Percentiles rank a stretch among this genome's conserved stretches.
Evolutionary conservation across 1,284 basidiomycete species (phyloP).

Genomic region (Malassezia brasiliensis): DNA sequence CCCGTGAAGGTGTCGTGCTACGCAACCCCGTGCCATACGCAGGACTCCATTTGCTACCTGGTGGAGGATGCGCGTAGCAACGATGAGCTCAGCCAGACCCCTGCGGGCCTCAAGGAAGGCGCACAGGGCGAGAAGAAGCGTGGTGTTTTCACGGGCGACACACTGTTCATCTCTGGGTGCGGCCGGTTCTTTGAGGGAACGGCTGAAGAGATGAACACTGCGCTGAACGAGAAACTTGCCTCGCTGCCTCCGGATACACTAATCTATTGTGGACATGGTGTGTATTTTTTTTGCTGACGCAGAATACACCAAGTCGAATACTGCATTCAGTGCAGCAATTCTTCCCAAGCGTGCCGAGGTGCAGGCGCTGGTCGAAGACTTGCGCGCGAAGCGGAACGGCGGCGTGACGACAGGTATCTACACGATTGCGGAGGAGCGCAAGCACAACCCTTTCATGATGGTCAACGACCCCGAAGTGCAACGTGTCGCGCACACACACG

Average conservation of each 20-base stretch:
- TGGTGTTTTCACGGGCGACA: slow-evolving; percentile 91
- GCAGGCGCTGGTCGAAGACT: slow-evolving; percentile 51
- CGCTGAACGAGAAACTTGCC: slow-evolving; percentile 58
- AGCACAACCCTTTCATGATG: slow-evolving; percentile 48
- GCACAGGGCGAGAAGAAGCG: slow-evolving; percentile 53
- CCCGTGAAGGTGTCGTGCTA: slow-evolving; percentile 49
- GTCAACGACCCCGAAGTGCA: slow-evolving; percentile 28
- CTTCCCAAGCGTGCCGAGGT: slow-evolving; percentile 60
- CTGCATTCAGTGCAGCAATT: slow-evolving; percentile 51
- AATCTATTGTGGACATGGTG: slow-evolving; percentile 76
- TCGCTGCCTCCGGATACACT: slow-evolving; percentile 69
- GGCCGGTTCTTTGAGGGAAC: slow-evolving; percentile 96
- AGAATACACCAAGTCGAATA: slow-evolving; percentile 47
- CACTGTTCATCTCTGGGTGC: slow-evolving; percentile 82
- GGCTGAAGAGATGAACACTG: slow-evolving; percentile 72
- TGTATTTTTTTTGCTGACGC: slow-evolving; percentile 7
- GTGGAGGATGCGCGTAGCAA: slow-evolving; percentile 54
- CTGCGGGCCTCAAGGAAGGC: slow-evolving; percentile 50
- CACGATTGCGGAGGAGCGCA: slow-evolving; percentile 72
- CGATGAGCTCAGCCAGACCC: not conserved
- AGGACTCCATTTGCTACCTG: slow-evolving; percentile 88
- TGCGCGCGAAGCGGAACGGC: slow-evolving; percentile 46
- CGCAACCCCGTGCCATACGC: slow-evolving; percentile 90
- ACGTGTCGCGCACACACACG: slow-evolving; percentile 50
- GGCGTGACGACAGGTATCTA: slow-evolving; percentile 63